Base-by-base conservation (phyloP, 2,329 filamentous ascomycete species). In the Fusarium sp. region DNA sequence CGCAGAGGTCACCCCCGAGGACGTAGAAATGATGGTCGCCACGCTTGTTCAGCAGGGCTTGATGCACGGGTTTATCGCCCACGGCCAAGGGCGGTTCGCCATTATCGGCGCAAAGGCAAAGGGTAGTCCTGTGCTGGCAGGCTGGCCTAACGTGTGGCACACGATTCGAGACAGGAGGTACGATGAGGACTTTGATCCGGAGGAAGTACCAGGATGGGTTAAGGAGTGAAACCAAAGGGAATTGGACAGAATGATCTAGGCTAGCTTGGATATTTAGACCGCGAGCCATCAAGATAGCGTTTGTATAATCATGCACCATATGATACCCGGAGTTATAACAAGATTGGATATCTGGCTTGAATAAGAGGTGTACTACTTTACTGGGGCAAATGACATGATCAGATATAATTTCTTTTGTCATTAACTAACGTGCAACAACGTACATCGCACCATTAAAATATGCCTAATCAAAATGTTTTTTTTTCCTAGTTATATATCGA, bases 51-150 rank as follows among this genome's bases (percentile, higher is more conserved):
- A 90, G 45, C 91, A 96, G 74, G 91, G 90, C 1, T 79, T 97
- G 21, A 81, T 97, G 72, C 87, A 89, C 65, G 94, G 93, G 2
- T 97, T 93, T 70, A 84, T 97, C 25, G 91, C 90, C 14, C 92
- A 96, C 69, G 84, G 84, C 23, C 87, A 88, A 70, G 84, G 84
- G 38, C 88, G 90, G 44, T 93, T 97, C 70, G 93, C 92, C 11
- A 91, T 97, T 38, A 86, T 90, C 48, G 93, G 93, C 3, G 87
- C 90, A 21, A 89, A 88, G 79, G 82, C 83, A 57, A 84, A 83
- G 63, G 84, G 84, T 5, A 83, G 85, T 21, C 83, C 88, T 0
- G 75, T 91, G 17, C 80, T 80, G 31, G 89, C 89, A 1, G 91
- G 91, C 0, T 97, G 94, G 79, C 93, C 93, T 1, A 79, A 78